Base-by-base conservation (phyloP, 2,329 filamentous ascomycete species). In the Sclerotinia sclerotiorum region DNA sequence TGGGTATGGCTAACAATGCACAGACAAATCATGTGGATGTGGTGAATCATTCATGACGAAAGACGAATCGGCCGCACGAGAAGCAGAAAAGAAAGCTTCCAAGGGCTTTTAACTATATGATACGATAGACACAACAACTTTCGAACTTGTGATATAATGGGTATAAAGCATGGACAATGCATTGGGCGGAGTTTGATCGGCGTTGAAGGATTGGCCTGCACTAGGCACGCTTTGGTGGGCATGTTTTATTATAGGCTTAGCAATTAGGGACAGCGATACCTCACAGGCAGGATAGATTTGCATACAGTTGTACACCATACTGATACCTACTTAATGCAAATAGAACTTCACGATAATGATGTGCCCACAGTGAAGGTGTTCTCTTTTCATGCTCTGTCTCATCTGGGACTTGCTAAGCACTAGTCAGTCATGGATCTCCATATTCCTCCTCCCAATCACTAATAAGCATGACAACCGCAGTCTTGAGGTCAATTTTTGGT, bases 1-100 rank as follows among this genome's bases (percentile, higher is more conserved):
- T 32, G 65, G 6, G 10, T 24, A 15, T 55, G 35, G 39, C 32
- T 55, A 56, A 67, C 13, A 44, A 44, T 68, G 67, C 79, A 46
- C 78, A 97, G 94, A 97, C 85, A 94, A 97, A 78, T 87, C 96
- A 84, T 98, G 94, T 76, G 94, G 94, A 51, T 98, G 94, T 74
- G 94, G 94, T 77, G 94, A 98, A 82, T 97, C 93, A 1, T 98
- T 98, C 79, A 97, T 93, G 89, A 91, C 94, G 8, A 67, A 67
- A 46, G 65, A 67, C 17, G 65, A 67, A 62, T 51, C 65, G 17
- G 58, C 57, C 24, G 65, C 65, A 46, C 65, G 65, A n/a, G 57
- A 67, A 24, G 57, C 46, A 32, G 65, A 51, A 39, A 52, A 44
- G 48, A 48, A 21, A n/a, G 65, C 46, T 24, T 29, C 24, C 24